These are phyloP conservation scores for Hura crepitans DNA, from an alignment of 441 rosid species.

Conservation along the genomic window DNA sequence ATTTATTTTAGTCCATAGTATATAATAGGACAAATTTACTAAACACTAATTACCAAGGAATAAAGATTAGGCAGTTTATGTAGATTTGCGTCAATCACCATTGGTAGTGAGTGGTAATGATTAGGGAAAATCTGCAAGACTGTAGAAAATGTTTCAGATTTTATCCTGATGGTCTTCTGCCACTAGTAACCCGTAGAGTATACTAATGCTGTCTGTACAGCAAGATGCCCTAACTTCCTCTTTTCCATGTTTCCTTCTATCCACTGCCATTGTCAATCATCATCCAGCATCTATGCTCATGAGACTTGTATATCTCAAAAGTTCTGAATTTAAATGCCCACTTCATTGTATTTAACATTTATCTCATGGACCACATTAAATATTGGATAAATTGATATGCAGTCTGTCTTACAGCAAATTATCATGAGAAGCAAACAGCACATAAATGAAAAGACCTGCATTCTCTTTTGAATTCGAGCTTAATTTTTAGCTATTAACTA, in stretches of 20 bases:
- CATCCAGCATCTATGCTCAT: background rate
- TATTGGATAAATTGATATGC: background rate
- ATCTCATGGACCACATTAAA: background rate
- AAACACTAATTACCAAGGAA: background rate
- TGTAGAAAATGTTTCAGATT: background rate
- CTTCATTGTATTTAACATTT: background rate
- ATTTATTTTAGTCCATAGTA: background rate
- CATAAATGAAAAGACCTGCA: background rate
- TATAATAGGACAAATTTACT: background rate
- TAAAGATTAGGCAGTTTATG: background rate
- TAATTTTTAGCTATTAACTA: background rate
- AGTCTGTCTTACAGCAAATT: background rate
- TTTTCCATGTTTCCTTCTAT: background rate
- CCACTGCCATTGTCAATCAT: background rate
- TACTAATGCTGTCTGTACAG: background rate
- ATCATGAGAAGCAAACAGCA: background rate
- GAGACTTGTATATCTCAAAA: background rate
- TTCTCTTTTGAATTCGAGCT: background rate
- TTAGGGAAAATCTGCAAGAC: too few species aligned
- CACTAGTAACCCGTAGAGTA: background rate
- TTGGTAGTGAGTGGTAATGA: background rate
- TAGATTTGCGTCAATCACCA: background rate
- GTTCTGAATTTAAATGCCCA: background rate
- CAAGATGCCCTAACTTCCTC: background rate
- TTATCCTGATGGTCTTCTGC: background rate